Percentiles rank a stretch among this genome's conserved stretches.
phyloP scores from a whole-genome alignment of 352 stramenopile genomes.

The Thraustotheca clavata region DNA sequence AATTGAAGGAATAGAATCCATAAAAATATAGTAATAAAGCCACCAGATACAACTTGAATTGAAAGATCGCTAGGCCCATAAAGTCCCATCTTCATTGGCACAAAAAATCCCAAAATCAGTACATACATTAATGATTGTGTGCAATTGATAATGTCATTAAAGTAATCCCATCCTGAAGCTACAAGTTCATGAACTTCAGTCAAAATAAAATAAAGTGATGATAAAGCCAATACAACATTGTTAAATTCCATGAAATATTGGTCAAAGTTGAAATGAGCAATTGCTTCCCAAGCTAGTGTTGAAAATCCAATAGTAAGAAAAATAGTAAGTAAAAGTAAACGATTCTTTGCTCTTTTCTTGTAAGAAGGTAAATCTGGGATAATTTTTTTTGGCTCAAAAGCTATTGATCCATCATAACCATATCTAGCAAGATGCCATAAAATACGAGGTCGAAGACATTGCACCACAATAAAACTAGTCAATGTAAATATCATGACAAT shows the following conservation, averaged over 20 bases:
- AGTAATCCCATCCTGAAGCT: background rate
- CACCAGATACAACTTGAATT: conserved; percentile 7
- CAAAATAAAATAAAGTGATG: background rate
- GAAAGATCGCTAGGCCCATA: background rate
- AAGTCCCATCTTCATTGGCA: conserved; percentile 7
- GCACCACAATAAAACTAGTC: background rate
- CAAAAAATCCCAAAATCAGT: background rate
- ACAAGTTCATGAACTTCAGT: background rate
- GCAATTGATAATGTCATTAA: background rate
- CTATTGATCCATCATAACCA: background rate
- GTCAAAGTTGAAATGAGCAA: background rate
- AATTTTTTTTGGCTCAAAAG: conserved; percentile 1
- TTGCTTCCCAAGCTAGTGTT: background rate
- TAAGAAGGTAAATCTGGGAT: background rate
- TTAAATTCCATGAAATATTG: conserved; percentile 1
- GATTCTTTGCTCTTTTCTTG: background rate
- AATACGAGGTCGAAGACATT: background rate
- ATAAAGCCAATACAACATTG: background rate
- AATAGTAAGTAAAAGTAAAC: background rate
- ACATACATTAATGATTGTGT: conserved; percentile 4
- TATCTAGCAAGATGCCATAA: conserved; percentile 2
- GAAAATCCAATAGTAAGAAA: background rate
- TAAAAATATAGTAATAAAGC: conserved; percentile 5
- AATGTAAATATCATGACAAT: background rate
- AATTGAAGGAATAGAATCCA: conserved; percentile 14